Evolutionary conservation across 257 asterid genomes (phyloP).

Genomic region (Solanum medicagineum): DNA sequence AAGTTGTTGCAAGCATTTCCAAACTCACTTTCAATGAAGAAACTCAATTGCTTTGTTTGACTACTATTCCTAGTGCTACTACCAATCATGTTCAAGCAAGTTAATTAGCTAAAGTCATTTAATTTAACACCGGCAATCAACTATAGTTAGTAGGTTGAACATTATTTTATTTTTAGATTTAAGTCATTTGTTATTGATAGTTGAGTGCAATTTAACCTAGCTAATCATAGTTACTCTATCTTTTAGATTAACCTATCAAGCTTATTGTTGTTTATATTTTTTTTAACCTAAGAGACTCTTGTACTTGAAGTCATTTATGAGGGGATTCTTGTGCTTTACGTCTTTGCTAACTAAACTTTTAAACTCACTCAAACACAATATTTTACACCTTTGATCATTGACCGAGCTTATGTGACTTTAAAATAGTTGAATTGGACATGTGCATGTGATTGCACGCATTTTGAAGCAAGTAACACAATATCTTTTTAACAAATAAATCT

Average conservation of each 20-base stretch:
- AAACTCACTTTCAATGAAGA: background rate
- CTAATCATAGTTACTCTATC: background rate
- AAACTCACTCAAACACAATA: no score
- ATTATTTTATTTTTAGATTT: background rate
- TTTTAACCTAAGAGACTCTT: no score
- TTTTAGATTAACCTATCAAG: background rate
- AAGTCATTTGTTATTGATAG: background rate
- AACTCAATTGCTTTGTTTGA: background rate
- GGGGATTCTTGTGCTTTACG: accelerated
- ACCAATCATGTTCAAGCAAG: background rate
- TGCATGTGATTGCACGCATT: no score
- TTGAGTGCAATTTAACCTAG: background rate
- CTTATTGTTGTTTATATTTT: background rate
- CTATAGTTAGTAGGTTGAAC: background rate
- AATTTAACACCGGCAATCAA: background rate
- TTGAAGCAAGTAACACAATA: no score
- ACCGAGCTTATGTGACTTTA: no score
- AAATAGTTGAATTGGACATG: no score
- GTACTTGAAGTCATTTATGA: no score
- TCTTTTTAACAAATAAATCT: no score
- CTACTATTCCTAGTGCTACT: background rate
- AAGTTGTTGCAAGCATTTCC: background rate
- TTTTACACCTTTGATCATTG: no score
- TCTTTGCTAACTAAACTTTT: no score
- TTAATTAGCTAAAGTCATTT: background rate